Conservation (phyloP, 2,329 filamentous ascomycete species). For the Colletotrichum aenigma region DNA sequence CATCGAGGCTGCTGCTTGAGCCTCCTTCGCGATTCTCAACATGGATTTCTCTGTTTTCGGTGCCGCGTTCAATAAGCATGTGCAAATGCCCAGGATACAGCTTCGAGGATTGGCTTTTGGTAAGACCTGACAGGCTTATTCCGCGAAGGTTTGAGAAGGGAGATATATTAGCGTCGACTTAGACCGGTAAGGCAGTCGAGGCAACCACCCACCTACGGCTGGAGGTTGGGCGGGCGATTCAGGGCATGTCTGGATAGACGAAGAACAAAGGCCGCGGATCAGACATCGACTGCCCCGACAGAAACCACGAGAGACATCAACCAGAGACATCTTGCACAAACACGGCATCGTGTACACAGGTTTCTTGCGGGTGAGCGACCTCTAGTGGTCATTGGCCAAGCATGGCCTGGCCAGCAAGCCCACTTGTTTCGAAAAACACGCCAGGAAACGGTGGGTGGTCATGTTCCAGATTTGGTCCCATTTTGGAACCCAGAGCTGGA, state of each 20-base stretch:
- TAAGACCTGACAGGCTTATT: background rate
- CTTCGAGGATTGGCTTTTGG: background rate
- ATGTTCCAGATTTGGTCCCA: background rate
- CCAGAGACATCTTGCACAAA: background rate
- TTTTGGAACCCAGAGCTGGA: background rate
- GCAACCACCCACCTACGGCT: background rate
- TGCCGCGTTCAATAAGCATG: background rate
- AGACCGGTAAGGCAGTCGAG: background rate
- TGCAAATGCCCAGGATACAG: background rate
- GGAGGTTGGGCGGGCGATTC: background rate
- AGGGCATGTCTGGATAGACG: background rate
- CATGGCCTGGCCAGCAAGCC: background rate
- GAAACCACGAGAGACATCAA: background rate
- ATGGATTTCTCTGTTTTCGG: background rate
- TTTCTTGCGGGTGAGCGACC: background rate
- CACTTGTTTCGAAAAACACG: background rate
- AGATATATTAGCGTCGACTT: background rate
- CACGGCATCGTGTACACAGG: background rate
- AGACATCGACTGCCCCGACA: background rate
- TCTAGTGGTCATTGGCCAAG: background rate
- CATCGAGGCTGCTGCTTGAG: background rate
- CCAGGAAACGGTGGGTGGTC: background rate
- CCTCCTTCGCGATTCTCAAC: background rate
- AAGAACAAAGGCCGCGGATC: background rate
- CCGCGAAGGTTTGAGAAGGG: background rate